phyloP scores from a whole-genome alignment of 768 basidiomycete species.

The Goffeauzyma gilvescens region DNA sequence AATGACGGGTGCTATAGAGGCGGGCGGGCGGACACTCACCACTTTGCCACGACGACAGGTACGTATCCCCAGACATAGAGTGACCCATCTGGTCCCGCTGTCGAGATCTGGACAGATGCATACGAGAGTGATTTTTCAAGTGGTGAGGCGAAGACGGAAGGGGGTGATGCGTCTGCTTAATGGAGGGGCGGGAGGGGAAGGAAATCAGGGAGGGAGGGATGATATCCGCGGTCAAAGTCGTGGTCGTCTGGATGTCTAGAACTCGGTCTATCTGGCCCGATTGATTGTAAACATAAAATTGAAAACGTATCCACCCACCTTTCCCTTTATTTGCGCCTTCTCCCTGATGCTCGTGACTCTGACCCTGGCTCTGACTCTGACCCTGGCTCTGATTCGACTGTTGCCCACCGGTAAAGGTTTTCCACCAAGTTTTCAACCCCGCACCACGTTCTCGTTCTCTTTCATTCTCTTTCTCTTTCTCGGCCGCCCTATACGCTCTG shows the following conservation, averaged over 20 bases:
- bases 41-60: constrained; percentile 93
- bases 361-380: neutral
- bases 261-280: no score
- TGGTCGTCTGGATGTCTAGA: no score
- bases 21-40: constrained; percentile 42
- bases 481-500: no score
- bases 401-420: constrained; percentile 9
- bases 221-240: no score
- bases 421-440: constrained; percentile 28
- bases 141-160: constrained; percentile 59
- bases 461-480: neutral
- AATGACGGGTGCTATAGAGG: no score
- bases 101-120: constrained; percentile 85
- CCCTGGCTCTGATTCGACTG: neutral
- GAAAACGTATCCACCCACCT: neutral
- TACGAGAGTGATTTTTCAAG: constrained; percentile 64
- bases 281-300: no score
- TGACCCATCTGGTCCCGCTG: constrained; percentile 43
- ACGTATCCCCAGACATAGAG: constrained; percentile 42
- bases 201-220: no score
- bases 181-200: neutral
- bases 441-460: constrained; percentile 14
- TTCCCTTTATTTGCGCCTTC: neutral
- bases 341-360: neutral
- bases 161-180: neutral